phyloP scores from a whole-genome alignment of 176 grass and related monocot species.

The Panicum miliaceum region DNA sequence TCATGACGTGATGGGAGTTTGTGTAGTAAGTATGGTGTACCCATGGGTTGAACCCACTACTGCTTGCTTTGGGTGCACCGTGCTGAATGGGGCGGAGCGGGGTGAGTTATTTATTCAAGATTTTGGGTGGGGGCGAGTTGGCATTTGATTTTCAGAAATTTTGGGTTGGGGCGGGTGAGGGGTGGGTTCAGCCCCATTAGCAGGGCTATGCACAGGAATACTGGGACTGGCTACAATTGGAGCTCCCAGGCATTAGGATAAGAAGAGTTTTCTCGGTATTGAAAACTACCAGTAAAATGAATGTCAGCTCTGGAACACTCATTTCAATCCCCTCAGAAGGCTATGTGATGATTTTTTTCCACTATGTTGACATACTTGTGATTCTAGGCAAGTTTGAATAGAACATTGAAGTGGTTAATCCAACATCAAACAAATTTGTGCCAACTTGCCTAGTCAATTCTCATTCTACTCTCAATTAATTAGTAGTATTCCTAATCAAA shows the following conservation, averaged over 20 bases:
- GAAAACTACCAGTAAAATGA: neutral
- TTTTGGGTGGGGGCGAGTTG: too few relatives aligned
- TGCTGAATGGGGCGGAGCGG: too few relatives aligned
- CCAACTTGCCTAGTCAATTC: neutral
- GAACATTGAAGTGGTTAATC: slow-evolving; percentile 7
- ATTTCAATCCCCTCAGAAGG: neutral
- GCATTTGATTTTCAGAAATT: too few relatives aligned
- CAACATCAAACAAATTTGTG: neutral
- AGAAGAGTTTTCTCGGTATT: neutral
- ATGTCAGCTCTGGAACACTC: neutral
- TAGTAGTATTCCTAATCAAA: neutral
- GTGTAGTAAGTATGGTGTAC: too few relatives aligned
- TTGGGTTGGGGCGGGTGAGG: too few relatives aligned
- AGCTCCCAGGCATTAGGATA: slow-evolving; percentile 10
- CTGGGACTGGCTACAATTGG: neutral
- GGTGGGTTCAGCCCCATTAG: too few relatives aligned
- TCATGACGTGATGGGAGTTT: too few relatives aligned
- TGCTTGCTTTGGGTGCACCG: too few relatives aligned
- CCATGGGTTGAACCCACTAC: too few relatives aligned
- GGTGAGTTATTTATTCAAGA: too few relatives aligned
- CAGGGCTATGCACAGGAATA: too few relatives aligned
- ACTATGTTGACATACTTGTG: neutral
- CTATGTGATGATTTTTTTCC: neutral
- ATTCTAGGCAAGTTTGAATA: neutral
- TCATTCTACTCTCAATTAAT: neutral